phyloP scores from a whole-genome alignment of 106 monocot species.

The Apostasia shenzhenica region DNA sequence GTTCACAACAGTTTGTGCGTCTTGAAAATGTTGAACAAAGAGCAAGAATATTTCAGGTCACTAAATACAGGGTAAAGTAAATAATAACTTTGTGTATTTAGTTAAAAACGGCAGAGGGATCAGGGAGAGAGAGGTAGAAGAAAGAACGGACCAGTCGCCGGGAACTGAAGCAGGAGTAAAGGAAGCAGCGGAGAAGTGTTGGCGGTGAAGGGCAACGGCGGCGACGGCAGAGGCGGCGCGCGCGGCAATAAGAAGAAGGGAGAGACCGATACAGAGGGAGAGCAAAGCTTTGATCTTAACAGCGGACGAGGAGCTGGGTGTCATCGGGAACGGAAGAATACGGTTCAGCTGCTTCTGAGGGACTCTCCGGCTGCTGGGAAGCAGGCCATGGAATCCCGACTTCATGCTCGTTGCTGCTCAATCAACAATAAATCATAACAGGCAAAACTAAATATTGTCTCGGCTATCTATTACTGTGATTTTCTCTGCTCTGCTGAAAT shows the following conservation, averaged over 20 bases:
- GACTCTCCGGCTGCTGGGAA: not conserved
- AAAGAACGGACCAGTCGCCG: not conserved
- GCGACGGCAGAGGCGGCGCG: not conserved
- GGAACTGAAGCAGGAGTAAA: not conserved
- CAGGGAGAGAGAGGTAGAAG: not conserved
- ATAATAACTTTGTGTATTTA: too few species aligned
- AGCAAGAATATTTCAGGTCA: too few species aligned
- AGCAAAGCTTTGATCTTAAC: not conserved
- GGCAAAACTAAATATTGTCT: too few species aligned
- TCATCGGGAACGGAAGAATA: too few species aligned
- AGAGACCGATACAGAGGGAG: not conserved
- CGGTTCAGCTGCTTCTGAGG: not conserved
- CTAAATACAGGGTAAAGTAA: too few species aligned
- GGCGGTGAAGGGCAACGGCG: not conserved
- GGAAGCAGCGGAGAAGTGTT: not conserved
- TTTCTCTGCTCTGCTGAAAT: too few species aligned
- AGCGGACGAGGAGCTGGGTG: not conserved
- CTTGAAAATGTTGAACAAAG: too few species aligned
- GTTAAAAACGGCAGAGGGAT: not conserved
- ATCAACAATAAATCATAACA: too few species aligned
- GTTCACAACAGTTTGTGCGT: too few species aligned
- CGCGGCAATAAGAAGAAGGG: not conserved
- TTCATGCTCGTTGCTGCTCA: not conserved
- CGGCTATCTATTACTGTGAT: too few species aligned
- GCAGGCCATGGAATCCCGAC: constrained; percentile 1